phyloP scores from a whole-genome alignment of 371 early-diverging fungal genomes.

The Chytridium lagenaria region DNA sequence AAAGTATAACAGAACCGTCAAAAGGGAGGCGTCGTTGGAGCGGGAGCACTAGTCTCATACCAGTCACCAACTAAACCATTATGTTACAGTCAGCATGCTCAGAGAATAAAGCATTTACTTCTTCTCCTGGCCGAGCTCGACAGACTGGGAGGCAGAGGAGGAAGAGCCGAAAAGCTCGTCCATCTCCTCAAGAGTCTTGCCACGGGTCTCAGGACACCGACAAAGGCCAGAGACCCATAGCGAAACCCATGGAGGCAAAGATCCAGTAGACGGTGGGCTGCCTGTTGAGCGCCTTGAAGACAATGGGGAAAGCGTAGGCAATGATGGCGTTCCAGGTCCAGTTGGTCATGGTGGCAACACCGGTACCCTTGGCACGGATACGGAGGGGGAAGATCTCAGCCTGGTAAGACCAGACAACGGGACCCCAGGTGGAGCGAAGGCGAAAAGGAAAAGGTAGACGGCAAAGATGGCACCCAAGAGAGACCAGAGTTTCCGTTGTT shows the following conservation, averaged over 20 bases:
- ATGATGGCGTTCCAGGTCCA: slow-evolving; percentile 78
- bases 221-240: slow-evolving; percentile 62
- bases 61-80: no score
- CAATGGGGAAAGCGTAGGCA: slow-evolving; percentile 36
- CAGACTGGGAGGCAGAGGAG: background rate
- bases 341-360: slow-evolving; percentile 86
- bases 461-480: slow-evolving; percentile 47
- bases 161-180: slow-evolving; percentile 49
- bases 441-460: slow-evolving; percentile 50
- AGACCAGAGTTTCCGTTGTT: slow-evolving; percentile 25
- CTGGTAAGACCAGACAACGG: slow-evolving; percentile 91
- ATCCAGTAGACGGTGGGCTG: slow-evolving; percentile 71
- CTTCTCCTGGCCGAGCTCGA: slow-evolving; percentile 20
- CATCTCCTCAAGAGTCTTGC: slow-evolving; percentile 71
- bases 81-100: no score
- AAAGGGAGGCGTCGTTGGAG: no score
- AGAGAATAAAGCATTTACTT: slow-evolving; percentile 14
- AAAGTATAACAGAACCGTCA: no score
- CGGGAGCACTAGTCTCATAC: no score
- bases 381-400: slow-evolving; percentile 75
- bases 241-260: slow-evolving; percentile 65
- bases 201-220: slow-evolving; percentile 82
- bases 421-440: slow-evolving; percentile 88
- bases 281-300: slow-evolving; percentile 56
- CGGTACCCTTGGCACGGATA: slow-evolving; percentile 77